Evolutionary conservation across 2,329 filamentous ascomycete genomes (phyloP), one percentile per base, ranked within the genome.

Genomic region (Colletotrichum theobromicola): DNA sequence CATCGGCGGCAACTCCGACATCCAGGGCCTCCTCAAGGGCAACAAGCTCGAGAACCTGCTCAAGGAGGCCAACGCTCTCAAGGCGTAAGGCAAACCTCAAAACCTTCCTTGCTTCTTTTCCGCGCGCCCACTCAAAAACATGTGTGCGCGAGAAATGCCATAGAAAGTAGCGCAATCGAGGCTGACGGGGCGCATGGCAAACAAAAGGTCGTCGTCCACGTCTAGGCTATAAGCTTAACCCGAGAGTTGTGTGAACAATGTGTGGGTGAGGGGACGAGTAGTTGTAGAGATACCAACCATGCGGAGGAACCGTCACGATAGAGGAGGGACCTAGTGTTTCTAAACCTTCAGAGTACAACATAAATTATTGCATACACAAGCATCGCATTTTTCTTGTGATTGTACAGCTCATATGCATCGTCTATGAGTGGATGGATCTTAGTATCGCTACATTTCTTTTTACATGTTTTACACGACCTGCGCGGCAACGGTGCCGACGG

Each of bases 1-100:
- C 87, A 97, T 99, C 83, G 97, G 97, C 77, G 97, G 97, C 79
- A 98, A 98, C 91, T 98, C 95, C 28, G 96, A 97, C 78, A 86
- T 98, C 68, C 90, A 92, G 78, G 80, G 81, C 35, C 84, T 97
- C 79, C 86, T 94, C 70, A 81, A 78, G 46, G 75, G 77, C 18
- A 84, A 82, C 77, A 81, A 86, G 80, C 83, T 87, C 32, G 80
- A 85, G 80, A 76, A 78, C 46, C 79, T 88, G 63, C 82, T 90
- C 65, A 77, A 80, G 78, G 82, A 84, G 34, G 86, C 85, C 26
- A 85, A 84, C 76, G 88, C 86, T 64, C 67, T 87, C 71, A 82
- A 83, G 80, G 81, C 80, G 82, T 86, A 85, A 86, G 84, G n/a
- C n/a, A n/a, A n/a, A n/a, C n/a, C n/a, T n/a, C n/a, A n/a, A n/a